Conservation (phyloP, 169 alveolate genomes). For the Toxoplasma gondii region DNA sequence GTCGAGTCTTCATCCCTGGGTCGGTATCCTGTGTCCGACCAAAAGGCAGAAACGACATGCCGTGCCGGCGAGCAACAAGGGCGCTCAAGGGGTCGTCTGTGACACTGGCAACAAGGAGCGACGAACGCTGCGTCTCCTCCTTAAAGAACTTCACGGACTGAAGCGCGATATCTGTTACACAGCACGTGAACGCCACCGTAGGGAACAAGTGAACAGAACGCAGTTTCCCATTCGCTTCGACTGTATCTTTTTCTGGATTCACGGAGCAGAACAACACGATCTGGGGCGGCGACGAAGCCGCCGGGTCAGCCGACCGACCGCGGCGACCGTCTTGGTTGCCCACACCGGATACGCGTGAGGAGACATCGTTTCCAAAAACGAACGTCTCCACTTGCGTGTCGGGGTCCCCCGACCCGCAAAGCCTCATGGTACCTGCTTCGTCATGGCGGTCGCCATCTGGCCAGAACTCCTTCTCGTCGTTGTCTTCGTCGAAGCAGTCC, state of each 20-base stretch:
- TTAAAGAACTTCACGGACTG: not conserved
- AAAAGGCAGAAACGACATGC: not conserved
- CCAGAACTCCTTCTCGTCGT: not conserved
- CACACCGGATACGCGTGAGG: not conserved
- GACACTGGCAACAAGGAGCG: not conserved
- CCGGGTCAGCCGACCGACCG: not conserved
- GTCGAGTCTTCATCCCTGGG: no score
- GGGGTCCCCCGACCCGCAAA: slow-evolving; percentile 10
- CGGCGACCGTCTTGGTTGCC: not conserved
- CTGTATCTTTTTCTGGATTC: slow-evolving; percentile 39
- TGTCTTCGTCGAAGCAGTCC: not conserved
- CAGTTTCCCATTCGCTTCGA: slow-evolving; percentile 45
- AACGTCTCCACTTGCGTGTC: not conserved
- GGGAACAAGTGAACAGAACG: slow-evolving; percentile 62
- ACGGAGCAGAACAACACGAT: slow-evolving; percentile 35
- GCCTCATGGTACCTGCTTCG: not conserved
- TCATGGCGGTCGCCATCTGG: not conserved
- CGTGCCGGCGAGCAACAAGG: not conserved
- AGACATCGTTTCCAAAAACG: not conserved
- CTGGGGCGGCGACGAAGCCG: slow-evolving; percentile 22
- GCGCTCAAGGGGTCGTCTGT: not conserved
- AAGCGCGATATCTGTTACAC: slow-evolving; percentile 47
- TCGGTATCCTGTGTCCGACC: not conserved
- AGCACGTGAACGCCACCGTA: slow-evolving; percentile 49
- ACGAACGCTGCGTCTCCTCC: slow-evolving; percentile 2